phyloP scores from a whole-genome alignment of 2,329 filamentous ascomycete genomes.

The Fusarium xyrophilum region DNA sequence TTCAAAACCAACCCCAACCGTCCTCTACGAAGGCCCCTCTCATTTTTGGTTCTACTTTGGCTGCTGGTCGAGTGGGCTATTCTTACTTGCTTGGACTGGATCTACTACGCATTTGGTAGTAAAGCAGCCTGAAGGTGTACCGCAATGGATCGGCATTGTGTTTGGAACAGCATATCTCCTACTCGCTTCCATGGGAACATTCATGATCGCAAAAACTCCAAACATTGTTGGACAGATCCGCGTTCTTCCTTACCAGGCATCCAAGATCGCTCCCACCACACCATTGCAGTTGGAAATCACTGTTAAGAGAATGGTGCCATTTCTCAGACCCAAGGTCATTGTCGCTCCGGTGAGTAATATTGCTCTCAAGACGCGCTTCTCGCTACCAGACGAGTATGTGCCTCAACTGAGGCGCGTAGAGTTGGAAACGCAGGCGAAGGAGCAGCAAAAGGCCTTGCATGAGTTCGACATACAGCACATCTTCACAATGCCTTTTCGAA shows the following conservation, averaged over 20 bases:
- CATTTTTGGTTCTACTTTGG: conserved; percentile 68
- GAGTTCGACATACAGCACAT: conserved; percentile 63
- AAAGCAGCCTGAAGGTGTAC: conserved; percentile 56
- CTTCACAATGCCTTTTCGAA: conserved; percentile 64
- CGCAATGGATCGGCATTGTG: conserved; percentile 63
- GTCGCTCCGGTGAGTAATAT: conserved; percentile 47
- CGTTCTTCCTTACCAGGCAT: conserved; percentile 53
- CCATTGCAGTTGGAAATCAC: conserved; percentile 60
- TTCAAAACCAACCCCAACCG: conserved; percentile 60
- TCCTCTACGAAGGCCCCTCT: conserved; percentile 70
- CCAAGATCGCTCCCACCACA: conserved; percentile 23
- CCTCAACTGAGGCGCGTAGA: conserved; percentile 46
- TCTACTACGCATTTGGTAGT: conserved; percentile 46
- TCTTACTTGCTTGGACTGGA: conserved; percentile 47
- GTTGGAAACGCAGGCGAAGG: conserved; percentile 47
- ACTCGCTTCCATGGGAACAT: conserved; percentile 66
- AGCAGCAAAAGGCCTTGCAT: conserved; percentile 48
- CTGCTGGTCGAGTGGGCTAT: conserved; percentile 62
- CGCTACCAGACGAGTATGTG: conserved; percentile 49
- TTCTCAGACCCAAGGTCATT: conserved; percentile 54
- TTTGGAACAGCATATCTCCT: conserved; percentile 65
- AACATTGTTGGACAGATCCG: conserved; percentile 65
- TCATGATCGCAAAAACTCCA: conserved; percentile 64
- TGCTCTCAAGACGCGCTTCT: conserved; percentile 48
- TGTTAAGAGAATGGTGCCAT: conserved; percentile 58